Base-by-base conservation (phyloP, 495 filamentous ascomycete species). In the Podospora didyma region DNA sequence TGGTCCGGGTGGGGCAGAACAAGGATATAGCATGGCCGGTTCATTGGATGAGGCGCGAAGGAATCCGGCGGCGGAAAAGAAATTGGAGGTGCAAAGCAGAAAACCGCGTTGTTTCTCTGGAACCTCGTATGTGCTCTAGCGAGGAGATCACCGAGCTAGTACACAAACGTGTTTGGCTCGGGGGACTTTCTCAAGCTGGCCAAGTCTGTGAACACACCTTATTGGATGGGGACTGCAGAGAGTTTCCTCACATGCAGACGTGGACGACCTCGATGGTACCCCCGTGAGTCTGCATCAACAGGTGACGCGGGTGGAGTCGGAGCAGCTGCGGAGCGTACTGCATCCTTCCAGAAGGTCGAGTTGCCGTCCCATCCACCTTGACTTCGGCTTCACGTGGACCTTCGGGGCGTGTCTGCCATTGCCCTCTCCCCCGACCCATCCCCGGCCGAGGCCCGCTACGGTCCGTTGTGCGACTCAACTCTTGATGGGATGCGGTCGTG, bases 211-310 rank as follows among this genome's bases (percentile, higher is more conserved):
- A 17, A 48, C 20, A 24, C 22, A 35, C 41, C 46, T 46, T 23
- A 63, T 63, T 63, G 61, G 61, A 55, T 21, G 42, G 49, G 49
- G 41, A 41, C 45, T 58, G 62, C 52, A 60, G 57, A 59, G 49
- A 41, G 51, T 59, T 58, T 55, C 59, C 47, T 56, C 46, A 56
- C 56, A 53, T 62, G 56, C 62, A 64, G 53, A 50, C 60, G 45
- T 49, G 51, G 61, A 58, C 57, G 53, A 53, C 26, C 50, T 60
- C 45, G 49, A 60, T 63, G 54, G 44, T 23, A 60, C 58, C 53
- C 26, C 41, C 45, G 46, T 52, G 46, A 59, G 35, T 44, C 62
- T 53, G 62, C 46, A 58, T 50, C 59, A 34, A 35, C 24, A 45
- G 24, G 22, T 45, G 49, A 37, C 17, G 46, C 53, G 41, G n/a